These are phyloP conservation scores for Leptographium radiaticola DNA, from an alignment of 2,329 filamentous ascomycete species.

Conservation along the genomic window DNA sequence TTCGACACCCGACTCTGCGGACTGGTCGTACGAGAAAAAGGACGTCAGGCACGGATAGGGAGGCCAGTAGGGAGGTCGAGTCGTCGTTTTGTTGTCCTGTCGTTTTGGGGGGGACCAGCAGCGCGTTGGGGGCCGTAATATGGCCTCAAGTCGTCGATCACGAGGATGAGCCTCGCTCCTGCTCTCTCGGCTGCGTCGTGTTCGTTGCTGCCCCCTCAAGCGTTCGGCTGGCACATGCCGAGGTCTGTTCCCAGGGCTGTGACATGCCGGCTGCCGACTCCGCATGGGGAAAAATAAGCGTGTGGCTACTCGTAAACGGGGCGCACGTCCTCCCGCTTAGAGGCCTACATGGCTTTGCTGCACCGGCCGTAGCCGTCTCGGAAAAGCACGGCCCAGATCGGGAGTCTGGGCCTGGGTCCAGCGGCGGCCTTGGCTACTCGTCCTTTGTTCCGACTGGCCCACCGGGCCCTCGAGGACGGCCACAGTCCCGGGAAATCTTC, in stretches of 20 bases:
- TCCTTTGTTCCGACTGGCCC: background rate
- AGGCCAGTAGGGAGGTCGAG: background rate
- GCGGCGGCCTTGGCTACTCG: background rate
- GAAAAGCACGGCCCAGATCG: conserved; percentile 5
- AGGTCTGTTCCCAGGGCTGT: background rate
- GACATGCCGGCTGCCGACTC: background rate
- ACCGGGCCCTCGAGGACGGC: background rate
- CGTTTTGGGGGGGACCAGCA: no score
- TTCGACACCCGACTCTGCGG: background rate
- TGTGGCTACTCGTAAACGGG: background rate
- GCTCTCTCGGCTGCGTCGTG: background rate
- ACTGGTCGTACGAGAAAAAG: background rate
- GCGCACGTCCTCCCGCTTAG: background rate
- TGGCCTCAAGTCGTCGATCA: background rate
- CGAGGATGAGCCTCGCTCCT: background rate
- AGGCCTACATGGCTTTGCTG: background rate
- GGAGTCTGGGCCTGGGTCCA: background rate
- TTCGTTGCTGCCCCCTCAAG: background rate
- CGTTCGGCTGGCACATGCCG: conserved; percentile 5
- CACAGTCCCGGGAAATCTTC: conserved; percentile 15
- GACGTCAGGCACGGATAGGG: background rate
- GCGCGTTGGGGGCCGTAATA: no score
- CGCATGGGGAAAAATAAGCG: background rate
- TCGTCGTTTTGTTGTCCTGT: no score
- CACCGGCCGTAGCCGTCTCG: background rate